phyloP scores from a whole-genome alignment of 495 filamentous ascomycete species.

The Penicillium pancosmium region DNA sequence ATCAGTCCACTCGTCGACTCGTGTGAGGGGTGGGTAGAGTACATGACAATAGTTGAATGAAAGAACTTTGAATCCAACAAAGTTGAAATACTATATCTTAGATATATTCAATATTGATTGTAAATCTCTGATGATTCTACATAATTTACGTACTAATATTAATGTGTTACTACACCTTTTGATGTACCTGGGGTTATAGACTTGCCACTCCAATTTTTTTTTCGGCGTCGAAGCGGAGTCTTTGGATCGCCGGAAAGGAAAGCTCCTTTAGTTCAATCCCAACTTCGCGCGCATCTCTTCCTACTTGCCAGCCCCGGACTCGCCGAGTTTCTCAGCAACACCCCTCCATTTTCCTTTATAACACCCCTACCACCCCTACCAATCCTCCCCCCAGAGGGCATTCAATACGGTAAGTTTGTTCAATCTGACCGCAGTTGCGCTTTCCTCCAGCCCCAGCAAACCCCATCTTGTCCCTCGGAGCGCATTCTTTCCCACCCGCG shows the following conservation, averaged over 20 bases:
- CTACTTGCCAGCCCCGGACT: slow-evolving; percentile 17
- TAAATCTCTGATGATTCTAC: neutral
- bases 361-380: neutral
- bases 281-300: slow-evolving; percentile 34
- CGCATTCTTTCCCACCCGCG: slow-evolving; percentile 23
- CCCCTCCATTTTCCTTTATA: slow-evolving; percentile 2
- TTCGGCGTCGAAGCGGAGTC: slow-evolving; percentile 13
- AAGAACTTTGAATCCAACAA: too few species aligned
- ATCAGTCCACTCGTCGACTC: too few species aligned
- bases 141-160: neutral
- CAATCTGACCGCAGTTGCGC: slow-evolving; percentile 20
- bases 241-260: slow-evolving; percentile 40
- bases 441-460: slow-evolving; percentile 18
- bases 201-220: slow-evolving; percentile 36
- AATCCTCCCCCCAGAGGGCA: slow-evolving; percentile 5
- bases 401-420: slow-evolving; percentile 24
- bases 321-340: slow-evolving; percentile 18
- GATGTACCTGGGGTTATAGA: slow-evolving; percentile 17
- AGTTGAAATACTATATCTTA: too few species aligned
- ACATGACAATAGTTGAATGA: too few species aligned
- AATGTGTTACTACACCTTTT: neutral
- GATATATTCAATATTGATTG: too few species aligned
- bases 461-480: slow-evolving; percentile 16
- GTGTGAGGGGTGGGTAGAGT: too few species aligned
- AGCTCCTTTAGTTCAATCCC: slow-evolving; percentile 35